Evolutionary conservation across 495 filamentous ascomycete genomes (phyloP).

Genomic region (Aeminium ludgeri): DNA sequence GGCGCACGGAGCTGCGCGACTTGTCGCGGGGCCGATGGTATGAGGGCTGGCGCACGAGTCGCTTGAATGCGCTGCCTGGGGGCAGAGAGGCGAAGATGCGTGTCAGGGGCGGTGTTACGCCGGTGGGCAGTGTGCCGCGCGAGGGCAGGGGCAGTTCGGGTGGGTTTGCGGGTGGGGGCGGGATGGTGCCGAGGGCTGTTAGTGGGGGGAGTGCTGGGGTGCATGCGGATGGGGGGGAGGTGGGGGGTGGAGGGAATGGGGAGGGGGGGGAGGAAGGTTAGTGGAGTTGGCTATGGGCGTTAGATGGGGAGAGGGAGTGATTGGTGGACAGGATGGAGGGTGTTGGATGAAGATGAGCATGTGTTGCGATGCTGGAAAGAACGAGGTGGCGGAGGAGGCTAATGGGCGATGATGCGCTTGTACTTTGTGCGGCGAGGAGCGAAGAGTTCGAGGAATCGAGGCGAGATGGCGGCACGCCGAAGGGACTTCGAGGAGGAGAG

Average conservation of each 20-base stretch:
- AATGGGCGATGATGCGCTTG: too few species aligned
- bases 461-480: too few species aligned
- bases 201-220: conserved; percentile 5
- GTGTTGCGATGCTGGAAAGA: too few species aligned
- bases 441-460: too few species aligned
- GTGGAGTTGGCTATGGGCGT: neutral
- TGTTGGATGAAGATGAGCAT: too few species aligned
- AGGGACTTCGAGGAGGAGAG: too few species aligned
- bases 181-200: conserved; percentile 9
- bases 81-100: neutral
- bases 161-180: conserved; percentile 2
- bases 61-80: conserved; percentile 29
- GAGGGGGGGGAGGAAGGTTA: neutral
- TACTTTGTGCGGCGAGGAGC: too few species aligned
- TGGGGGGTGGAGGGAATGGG: conserved; percentile 1
- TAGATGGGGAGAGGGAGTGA: too few species aligned
- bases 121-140: conserved; percentile 9
- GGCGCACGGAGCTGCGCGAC: conserved; percentile 79
- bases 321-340: too few species aligned
- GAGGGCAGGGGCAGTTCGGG: conserved; percentile 9
- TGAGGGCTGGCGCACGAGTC: conserved; percentile 79
- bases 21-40: conserved; percentile 90
- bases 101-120: conserved; percentile 11
- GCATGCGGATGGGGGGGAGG: neutral
- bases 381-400: too few species aligned